Evolutionary conservation across 176 grass and related monocot species (phyloP).

Genomic region (Pharus latifolius): DNA sequence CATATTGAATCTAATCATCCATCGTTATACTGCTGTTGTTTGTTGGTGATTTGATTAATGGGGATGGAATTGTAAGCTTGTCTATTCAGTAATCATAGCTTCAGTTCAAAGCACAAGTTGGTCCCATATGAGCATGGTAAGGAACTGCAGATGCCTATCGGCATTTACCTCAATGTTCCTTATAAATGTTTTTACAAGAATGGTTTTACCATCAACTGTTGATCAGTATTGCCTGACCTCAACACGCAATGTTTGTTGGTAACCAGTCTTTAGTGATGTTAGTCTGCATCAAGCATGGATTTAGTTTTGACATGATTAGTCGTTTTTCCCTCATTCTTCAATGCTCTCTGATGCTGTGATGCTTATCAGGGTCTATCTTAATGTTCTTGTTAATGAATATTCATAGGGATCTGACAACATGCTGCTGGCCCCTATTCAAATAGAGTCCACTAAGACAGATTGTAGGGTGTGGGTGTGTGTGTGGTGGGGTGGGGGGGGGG

Average conservation of each 20-base stretch:
- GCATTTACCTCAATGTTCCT: not conserved
- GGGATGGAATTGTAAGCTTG: slow-evolving; percentile 3
- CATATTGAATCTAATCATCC: not conserved
- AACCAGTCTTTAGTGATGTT: not conserved
- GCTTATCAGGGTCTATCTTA: too few species aligned
- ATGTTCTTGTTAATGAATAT: too few species aligned
- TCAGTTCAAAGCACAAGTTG: not conserved
- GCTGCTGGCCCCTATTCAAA: too few species aligned
- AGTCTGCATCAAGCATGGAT: not conserved
- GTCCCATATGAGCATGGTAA: not conserved
- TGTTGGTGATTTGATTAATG: not conserved
- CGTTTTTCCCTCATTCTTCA: not conserved
- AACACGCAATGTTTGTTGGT: not conserved
- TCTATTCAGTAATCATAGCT: not conserved
- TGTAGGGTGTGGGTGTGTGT: too few species aligned
- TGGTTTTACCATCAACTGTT: not conserved
- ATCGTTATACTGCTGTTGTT: not conserved
- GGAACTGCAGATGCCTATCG: not conserved
- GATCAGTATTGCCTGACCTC: not conserved
- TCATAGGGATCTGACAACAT: too few species aligned
- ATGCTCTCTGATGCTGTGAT: not conserved
- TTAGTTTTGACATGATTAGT: not conserved
- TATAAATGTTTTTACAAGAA: slow-evolving; percentile 5
- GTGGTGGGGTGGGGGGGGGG: too few species aligned
- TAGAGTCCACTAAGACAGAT: too few species aligned